phyloP scores from a whole-genome alignment of 2,329 filamentous ascomycete genomes.

The Paramyrothecium roridum region DNA sequence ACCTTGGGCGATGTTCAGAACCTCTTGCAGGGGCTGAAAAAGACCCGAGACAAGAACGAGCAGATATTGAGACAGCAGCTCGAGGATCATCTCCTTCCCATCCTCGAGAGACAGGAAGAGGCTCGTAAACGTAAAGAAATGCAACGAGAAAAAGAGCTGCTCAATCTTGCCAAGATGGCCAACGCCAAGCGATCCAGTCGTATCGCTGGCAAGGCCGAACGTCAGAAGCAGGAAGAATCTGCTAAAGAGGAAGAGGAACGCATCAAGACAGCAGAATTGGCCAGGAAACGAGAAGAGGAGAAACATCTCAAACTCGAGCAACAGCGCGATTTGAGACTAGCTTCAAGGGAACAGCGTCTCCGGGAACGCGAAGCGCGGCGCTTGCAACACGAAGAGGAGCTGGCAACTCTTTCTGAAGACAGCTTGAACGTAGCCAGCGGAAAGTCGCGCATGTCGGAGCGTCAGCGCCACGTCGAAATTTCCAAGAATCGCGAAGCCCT shows the following conservation, averaged over 20 bases:
- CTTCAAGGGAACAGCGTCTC: slow-evolving; percentile 81
- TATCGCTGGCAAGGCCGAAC: slow-evolving; percentile 77
- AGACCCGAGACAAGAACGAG: slow-evolving; percentile 80
- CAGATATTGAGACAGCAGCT: slow-evolving; percentile 71
- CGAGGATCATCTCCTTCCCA: slow-evolving; percentile 74
- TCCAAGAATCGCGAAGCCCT: slow-evolving; percentile 76
- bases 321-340: slow-evolving; percentile 75
- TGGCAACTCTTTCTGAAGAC: slow-evolving; percentile 75
- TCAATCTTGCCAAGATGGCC: slow-evolving; percentile 82
- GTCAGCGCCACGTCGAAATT: slow-evolving; percentile 78
- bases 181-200: slow-evolving; percentile 91
- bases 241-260: slow-evolving; percentile 63
- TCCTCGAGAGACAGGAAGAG: slow-evolving; percentile 76
- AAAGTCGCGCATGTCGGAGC: slow-evolving; percentile 67
- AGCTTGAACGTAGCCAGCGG: slow-evolving; percentile 57
- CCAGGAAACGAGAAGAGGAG: slow-evolving; percentile 65
- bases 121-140: slow-evolving; percentile 67
- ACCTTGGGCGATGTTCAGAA: slow-evolving; percentile 72
- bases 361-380: slow-evolving; percentile 83
- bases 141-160: slow-evolving; percentile 72
- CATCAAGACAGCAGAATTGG: slow-evolving; percentile 52
- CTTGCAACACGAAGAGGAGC: slow-evolving; percentile 78
- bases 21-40: slow-evolving; percentile 69
- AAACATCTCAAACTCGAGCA: slow-evolving; percentile 57
- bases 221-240: slow-evolving; percentile 70